Base-by-base conservation (phyloP, 306 rosid genomes). In the Aeschynomene evenia region DNA sequence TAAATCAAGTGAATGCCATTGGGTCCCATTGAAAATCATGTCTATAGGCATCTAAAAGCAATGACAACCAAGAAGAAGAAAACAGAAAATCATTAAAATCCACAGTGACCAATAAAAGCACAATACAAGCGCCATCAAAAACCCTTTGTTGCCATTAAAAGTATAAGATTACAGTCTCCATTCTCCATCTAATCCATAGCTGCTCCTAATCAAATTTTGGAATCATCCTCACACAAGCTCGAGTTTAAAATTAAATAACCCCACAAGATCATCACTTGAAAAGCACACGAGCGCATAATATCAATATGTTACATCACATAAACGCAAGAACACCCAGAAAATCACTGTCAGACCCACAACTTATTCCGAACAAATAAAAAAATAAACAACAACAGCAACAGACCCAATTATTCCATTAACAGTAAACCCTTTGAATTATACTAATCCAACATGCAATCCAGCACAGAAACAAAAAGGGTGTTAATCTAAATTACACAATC, bases 381-480 rank as follows among this genome's bases (percentile, higher is more conserved):
- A 52, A 15, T 28, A 26, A 34, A 19, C 22, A 54, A 20, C 34
- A 46, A 1, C 15, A 4, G 9, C 8, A 20, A 45, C 3, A 6
- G 53, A 34, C 10, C 0, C 10, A 34, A 24, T 46, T 65, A 75
- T 33, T 42, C 21, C 57, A 26, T 10, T 13, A 11, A 12, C 48
- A 40, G n/a, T 37, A 67, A 64, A 43, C 48, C 29, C 56, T 76
- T 21, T 20, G 36, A 46, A 57, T 42, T 20, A 57, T 16, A 67
- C 52, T 5, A 76, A n/a, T 10, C 18, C 26, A n/a, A 52, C 81
- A 84, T 54, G 79, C 80, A 66, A 50, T 40, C 46, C 26, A 29
- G 63, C 64, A 79, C 77, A 75, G 76, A 71, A 72, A 64, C 5
- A 50, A 31, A 66, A 10, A 70, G 18, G 45, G 74, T 54, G 64